A percentile compares a stretch with the other conserved stretches of the same genome.
Conservation (phyloP, 352 stramenopile genomes). For the Pythium pyrilobum region DNA sequence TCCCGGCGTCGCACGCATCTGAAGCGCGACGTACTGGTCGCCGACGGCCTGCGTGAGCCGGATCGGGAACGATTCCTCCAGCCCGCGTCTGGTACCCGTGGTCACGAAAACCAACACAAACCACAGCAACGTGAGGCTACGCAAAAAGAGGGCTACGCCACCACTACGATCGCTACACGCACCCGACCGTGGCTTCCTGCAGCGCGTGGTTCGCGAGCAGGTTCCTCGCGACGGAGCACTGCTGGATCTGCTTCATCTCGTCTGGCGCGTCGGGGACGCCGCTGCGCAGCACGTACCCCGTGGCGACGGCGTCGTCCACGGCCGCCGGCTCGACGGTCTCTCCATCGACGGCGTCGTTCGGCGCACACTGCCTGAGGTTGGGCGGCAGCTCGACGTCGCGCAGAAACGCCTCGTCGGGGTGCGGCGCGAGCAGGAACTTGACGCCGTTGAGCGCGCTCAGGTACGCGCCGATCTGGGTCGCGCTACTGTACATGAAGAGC, state of each 20-base stretch:
- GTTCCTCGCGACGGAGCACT: constrained; percentile 50
- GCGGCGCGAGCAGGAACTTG: constrained; percentile 33
- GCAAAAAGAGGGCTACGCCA: too few relatives aligned
- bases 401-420: constrained; percentile 10
- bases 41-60: too few relatives aligned
- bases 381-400: constrained; percentile 26
- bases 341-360: constrained; percentile 32
- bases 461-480: constrained; percentile 45
- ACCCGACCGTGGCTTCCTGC: constrained; percentile 43
- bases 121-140: too few relatives aligned
- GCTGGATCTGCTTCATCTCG: constrained; percentile 39
- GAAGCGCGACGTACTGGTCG: too few relatives aligned
- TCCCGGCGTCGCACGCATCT: too few relatives aligned
- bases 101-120: too few relatives aligned
- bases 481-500: constrained; percentile 60
- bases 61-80: too few relatives aligned
- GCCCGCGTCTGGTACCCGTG: too few relatives aligned
- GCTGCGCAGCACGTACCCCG: constrained; percentile 1
- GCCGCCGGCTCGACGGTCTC: constrained; percentile 10
- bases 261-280: constrained; percentile 24
- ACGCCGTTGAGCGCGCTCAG: constrained; percentile 70
- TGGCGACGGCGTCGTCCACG: neutral
- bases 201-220: constrained; percentile 30
- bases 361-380: constrained; percentile 51
- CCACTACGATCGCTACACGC: constrained; percentile 10